Base-by-base conservation (phyloP, 352 stramenopile species). In the Phytopythium oedochilum region DNA sequence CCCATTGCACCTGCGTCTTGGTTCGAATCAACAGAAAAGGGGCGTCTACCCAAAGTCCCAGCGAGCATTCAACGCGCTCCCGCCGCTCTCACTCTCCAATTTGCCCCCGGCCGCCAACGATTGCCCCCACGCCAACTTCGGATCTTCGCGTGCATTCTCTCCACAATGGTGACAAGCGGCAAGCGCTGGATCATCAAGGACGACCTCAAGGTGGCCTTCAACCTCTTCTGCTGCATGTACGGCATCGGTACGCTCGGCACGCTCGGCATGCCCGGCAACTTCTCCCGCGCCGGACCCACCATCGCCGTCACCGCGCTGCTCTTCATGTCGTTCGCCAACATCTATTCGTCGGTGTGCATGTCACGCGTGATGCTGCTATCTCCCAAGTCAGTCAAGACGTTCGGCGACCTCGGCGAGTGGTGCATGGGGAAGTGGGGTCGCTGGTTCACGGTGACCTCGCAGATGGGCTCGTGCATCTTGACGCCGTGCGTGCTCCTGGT, bases 201-300 rank as follows among this genome's bases (percentile, higher is more conserved):
- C 61, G 78, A 88, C 54, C 52, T 62, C 53, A 88, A 86, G 59
- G 62, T 60, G 5, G 61, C 70, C 14, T 83, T 83, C 66, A 84
- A 78, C 57, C 28, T 46, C 40, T 46, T 46, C 40, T 46, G 40
- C 40, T 46, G 40, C 40, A 22, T 46, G 1, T 46, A 78, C 61
- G 78, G 78, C 46, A 78, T 89, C 36, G 79, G 79, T 14, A 87
- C 79, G 34, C 73, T 89, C n/a, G n/a, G n/a, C n/a, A n/a, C n/a
- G n/a, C n/a, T n/a, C 34, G 76, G 79, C 46, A 85, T 89, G 73
- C 76, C 79, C 0, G 75, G 65, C 34, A 89, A 89, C 60, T 89
- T 84, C 52, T 71, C 78, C 1, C 78, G 78, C 15, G 68, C 71
- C 14, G 75, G 75, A 1, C 75, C 71, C 3, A 56, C 57, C 5